Evolutionary conservation across 1,284 basidiomycete genomes (phyloP), one percentile per base, ranked within the genome.

Genomic region (Cutaneotrichosporon dermatis): DNA sequence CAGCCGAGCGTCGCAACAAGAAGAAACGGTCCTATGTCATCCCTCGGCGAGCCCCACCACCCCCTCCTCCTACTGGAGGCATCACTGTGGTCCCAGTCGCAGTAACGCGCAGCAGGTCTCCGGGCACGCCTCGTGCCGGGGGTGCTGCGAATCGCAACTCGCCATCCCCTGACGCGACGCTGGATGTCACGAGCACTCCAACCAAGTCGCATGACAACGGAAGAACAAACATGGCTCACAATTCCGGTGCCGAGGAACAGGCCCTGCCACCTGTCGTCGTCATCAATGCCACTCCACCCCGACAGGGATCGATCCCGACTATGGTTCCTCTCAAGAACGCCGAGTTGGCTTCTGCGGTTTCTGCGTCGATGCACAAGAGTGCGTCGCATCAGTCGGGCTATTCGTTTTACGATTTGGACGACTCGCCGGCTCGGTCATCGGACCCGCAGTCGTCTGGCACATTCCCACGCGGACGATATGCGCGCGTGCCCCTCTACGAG

Each of bases 361-460:
- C 50, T 13, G 33, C 4, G 4, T 52, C 34, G 10, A 36, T 44
- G 37, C 49, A 39, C 39, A 52, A 54, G 41, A 44, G 15, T 9
- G 40, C 50, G 33, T 51, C 48, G 40, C 35, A 36, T n/a, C 40
- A 40, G 34, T 62, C 63, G 25, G 68, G 69, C 9, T 74, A 71
- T 56, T 70, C 67, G 13, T 67, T 74, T 41, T 76, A 74, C 59
- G 74, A 73, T 40, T 59, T 76, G 4, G 73, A 69, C 25, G 64
- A 64, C 25, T 36, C 53, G 11, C 54, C 37, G 4, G 33, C 37
- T 5, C 54, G 45, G 8, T 16, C 34, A 13, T 35, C 16, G 44
- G 45, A 40, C 37, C 34, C 37, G 25, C 5, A 10, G n/a, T 11
- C 39, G 2, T 51, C 44, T 5, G 45, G 34, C 13, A 50, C 55